Evolutionary conservation across 1,284 basidiomycete genomes (phyloP), one percentile per base, ranked within the genome.

Genomic region (Apiotrichum gracile): DNA sequence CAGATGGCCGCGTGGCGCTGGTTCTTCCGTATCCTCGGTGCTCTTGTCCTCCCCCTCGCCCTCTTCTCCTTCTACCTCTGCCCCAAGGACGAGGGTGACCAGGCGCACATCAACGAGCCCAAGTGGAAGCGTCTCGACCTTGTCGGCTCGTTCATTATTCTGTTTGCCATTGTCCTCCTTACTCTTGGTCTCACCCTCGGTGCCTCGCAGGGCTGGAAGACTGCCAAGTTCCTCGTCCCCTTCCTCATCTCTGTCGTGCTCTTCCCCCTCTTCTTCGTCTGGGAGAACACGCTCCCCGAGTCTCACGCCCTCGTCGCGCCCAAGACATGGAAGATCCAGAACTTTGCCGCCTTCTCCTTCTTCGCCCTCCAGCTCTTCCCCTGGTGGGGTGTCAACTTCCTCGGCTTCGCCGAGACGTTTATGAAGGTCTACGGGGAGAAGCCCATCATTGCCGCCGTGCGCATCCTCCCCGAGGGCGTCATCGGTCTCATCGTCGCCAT

Each of bases 131-230:
- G 69, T 19, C 61, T 73, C 52, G 71, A 73, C 54, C 42, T 73
- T 14, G 53, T 66, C 52, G 69, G 67, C 10, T 62, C 58, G 22
- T 47, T 63, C 38, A 40, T 62, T 43, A 71, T 71, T 61, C 62
- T 71, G 33, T 22, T 60, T n/a, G 56, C 62, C 8, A 65, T 71
- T 48, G 59, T 71, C 47, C 63, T 72, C 7, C 60, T 74, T 51
- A 71, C 69, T 50, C 69, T 73, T 45, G 67, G 67, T 39, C 62
- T 74, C 8, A 74, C 72, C 13, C 60, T 70, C 22, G 71, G 70
- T 41, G 68, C 70, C 1, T 61, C 63, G 1, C 62, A 68, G 57
- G 72, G 68, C 5, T 74, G 60, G 58, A 63, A 60, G 46, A 73
- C 51, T n/a, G 58, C 70, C 3, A 48, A 55, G 6, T 74, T 74